Percentiles rank a stretch among this genome's conserved stretches.
phyloP scores from a whole-genome alignment of 352 stramenopile genomes.

The Pythium dissimile region DNA sequence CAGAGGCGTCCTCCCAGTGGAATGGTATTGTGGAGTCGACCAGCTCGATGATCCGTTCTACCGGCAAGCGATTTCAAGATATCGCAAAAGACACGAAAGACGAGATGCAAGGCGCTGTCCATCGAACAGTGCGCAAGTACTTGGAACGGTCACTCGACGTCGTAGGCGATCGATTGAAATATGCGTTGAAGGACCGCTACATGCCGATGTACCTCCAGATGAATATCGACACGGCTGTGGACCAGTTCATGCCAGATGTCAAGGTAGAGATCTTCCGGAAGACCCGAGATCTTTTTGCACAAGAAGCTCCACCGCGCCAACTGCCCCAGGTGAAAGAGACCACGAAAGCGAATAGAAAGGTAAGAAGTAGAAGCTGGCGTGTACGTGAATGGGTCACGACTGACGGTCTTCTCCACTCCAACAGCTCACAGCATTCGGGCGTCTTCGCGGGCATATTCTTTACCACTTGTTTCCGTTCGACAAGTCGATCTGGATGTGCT shows the following conservation, averaged over 20 bases:
- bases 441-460: constrained; percentile 70
- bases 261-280: constrained; percentile 88
- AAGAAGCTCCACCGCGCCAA: constrained; percentile 20
- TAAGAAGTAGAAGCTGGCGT: too few species aligned
- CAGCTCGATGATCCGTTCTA: constrained; percentile 76
- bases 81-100: constrained; percentile 84
- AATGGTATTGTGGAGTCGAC: constrained; percentile 73
- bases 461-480: constrained; percentile 88
- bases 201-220: constrained; percentile 82
- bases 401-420: background rate
- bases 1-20: constrained; percentile 39
- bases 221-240: constrained; percentile 82
- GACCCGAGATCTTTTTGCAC: constrained; percentile 69
- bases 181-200: constrained; percentile 76
- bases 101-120: constrained; percentile 78
- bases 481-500: constrained; percentile 84
- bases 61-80: constrained; percentile 75
- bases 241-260: constrained; percentile 87
- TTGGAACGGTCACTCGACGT: constrained; percentile 77
- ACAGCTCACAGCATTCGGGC: constrained; percentile 36
- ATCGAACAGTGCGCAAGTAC: constrained; percentile 72
- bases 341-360: background rate
- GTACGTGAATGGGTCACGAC: too few species aligned
- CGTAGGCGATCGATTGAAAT: constrained; percentile 67
- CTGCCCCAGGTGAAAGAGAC: constrained; percentile 2